phyloP scores from a whole-genome alignment of 1,139 yeast genomes.

The Trichomonascaceae sp. region DNA sequence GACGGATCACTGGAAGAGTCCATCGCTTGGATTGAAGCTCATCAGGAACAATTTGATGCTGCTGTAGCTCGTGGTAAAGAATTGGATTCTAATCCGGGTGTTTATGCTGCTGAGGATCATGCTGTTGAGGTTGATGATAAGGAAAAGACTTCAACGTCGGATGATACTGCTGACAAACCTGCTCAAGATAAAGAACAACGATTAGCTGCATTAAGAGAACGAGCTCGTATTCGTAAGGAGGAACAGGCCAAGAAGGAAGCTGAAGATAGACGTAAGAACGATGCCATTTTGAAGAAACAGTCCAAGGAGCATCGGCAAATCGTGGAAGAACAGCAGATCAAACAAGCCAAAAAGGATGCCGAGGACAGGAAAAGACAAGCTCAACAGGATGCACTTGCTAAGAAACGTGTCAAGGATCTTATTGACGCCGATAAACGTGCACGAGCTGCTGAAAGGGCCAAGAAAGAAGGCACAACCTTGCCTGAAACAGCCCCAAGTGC shows the following conservation, averaged over 20 bases:
- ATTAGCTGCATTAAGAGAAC: constrained; percentile 27
- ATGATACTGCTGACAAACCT: constrained; percentile 3
- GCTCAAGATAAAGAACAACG: constrained; percentile 16
- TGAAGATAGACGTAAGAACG: constrained; percentile 28
- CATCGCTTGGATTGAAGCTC: constrained; percentile 32
- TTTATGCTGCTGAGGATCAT: constrained; percentile 6
- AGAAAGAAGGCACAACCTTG: neutral
- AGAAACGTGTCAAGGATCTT: constrained; percentile 30
- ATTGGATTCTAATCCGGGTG: constrained; percentile 3
- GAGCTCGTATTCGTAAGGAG: constrained; percentile 28
- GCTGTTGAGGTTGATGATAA: constrained; percentile 8
- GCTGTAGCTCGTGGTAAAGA: constrained; percentile 1
- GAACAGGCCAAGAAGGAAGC: constrained; percentile 30
- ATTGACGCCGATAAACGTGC: constrained; percentile 36
- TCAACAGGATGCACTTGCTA: constrained; percentile 32
- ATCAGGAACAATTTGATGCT: constrained; percentile 20
- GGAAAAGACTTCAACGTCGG: neutral
- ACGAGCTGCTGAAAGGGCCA: constrained; percentile 23
- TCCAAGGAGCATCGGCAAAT: constrained; percentile 28
- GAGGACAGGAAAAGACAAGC: constrained; percentile 30
- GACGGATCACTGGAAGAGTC: constrained; percentile 28
- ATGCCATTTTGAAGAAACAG: constrained; percentile 29
- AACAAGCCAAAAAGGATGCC: constrained; percentile 32
- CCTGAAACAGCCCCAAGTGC: constrained; percentile 4
- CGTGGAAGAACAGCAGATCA: constrained; percentile 31